These are phyloP conservation scores for Phialocephala subalpina DNA, from an alignment of 2,329 filamentous ascomycete species.

Conservation along the genomic window DNA sequence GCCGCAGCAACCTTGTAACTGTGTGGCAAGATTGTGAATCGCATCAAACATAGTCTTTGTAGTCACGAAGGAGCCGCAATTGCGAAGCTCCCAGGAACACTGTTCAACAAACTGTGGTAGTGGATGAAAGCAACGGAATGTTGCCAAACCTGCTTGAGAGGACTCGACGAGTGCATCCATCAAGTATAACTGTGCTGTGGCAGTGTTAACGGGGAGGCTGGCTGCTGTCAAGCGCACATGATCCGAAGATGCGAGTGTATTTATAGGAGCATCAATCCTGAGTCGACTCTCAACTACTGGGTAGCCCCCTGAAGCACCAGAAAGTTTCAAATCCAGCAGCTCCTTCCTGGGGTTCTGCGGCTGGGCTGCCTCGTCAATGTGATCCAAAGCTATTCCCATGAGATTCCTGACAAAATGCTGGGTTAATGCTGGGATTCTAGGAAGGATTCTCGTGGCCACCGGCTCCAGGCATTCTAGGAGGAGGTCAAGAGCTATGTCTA, in stretches of 20 bases:
- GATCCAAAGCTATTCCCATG: conserved; percentile 17
- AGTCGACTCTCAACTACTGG: conserved; percentile 7
- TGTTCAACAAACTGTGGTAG: conserved; percentile 16
- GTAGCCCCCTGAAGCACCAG: neutral
- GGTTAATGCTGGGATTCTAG: neutral
- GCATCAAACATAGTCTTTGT: conserved; percentile 24
- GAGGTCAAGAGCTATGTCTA: conserved; percentile 18
- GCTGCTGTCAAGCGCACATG: conserved; percentile 18
- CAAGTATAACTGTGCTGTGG: neutral
- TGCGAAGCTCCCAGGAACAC: conserved; percentile 21
- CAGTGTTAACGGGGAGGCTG: conserved; percentile 7
- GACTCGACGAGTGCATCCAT: conserved; percentile 18
- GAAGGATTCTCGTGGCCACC: conserved; percentile 1
- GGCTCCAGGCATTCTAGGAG: conserved; percentile 15
- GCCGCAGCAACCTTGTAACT: neutral
- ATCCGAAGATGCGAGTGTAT: conserved; percentile 9
- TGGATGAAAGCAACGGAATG: conserved; percentile 20
- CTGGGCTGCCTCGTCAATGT: conserved; percentile 17
- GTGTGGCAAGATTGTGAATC: conserved; percentile 9
- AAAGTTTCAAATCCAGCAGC: conserved; percentile 14
- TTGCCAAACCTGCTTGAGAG: conserved; percentile 10
- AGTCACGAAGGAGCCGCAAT: conserved; percentile 23
- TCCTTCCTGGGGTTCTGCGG: conserved; percentile 6
- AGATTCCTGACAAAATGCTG: conserved; percentile 15
- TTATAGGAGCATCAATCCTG: conserved; percentile 13